These are phyloP conservation scores for Fusarium pseudocircinatum DNA, from an alignment of 2,329 filamentous ascomycete genomes.

Conservation along the genomic window DNA sequence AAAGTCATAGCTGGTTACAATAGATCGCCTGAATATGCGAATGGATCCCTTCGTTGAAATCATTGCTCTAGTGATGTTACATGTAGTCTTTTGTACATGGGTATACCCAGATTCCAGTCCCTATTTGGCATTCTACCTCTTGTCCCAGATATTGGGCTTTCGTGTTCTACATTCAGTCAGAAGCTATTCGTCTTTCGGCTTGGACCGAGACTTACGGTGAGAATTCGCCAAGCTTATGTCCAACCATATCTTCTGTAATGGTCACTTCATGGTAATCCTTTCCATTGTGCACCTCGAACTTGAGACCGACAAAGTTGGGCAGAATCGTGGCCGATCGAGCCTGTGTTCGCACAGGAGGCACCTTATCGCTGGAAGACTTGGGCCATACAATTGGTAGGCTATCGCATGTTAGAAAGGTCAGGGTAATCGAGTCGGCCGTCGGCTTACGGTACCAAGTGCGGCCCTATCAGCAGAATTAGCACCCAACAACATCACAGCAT, in stretches of 20 bases:
- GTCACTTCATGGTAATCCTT: conserved; percentile 84
- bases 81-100: conserved; percentile 45
- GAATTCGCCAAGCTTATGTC: conserved; percentile 94
- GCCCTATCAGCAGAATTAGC: conserved; percentile 51
- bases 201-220: conserved; percentile 72
- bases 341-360: conserved; percentile 83
- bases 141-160: conserved; percentile 66
- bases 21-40: conserved; percentile 28
- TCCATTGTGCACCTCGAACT: conserved; percentile 92
- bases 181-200: neutral
- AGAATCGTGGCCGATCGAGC: conserved; percentile 89
- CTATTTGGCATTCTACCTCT: conserved; percentile 44
- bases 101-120: conserved; percentile 33
- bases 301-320: conserved; percentile 89
- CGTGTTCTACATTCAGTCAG: conserved; percentile 57
- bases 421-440: conserved; percentile 4
- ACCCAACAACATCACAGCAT: neutral
- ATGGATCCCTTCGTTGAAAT: conserved; percentile 20
- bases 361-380: conserved; percentile 67
- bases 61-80: conserved; percentile 44
- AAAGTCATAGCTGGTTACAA: conserved; percentile 21
- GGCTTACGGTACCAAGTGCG: conserved; percentile 64
- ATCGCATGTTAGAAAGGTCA: conserved; percentile 29
- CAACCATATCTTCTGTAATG: conserved; percentile 96
- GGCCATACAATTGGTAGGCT: conserved; percentile 72